Evolutionary conservation across 2,329 filamentous ascomycete species (phyloP), one percentile per base, ranked within the genome.

Genomic region (Penicillium expansum): DNA sequence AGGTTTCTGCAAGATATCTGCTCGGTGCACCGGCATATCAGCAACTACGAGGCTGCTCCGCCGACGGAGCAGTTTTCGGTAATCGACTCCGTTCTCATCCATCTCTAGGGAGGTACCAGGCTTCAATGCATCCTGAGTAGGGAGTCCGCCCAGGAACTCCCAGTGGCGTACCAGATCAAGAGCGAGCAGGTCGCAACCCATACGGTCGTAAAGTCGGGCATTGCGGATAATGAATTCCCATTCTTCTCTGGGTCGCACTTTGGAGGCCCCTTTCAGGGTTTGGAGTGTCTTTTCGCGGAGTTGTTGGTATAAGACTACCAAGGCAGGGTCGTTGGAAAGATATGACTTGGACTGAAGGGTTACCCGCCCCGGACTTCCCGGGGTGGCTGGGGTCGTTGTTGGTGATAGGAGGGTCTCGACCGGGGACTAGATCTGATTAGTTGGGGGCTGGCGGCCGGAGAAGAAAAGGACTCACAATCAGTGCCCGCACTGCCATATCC

Each of bases 121-220:
- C n/a, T 81, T 80, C 37, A 72, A 38, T 22, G 56, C 65, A 39
- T 58, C 53, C 2, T 62, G 50, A 5, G 55, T 54, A 7, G 67
- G 63, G 6, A 62, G 65, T 33, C 52, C 52, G 32, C 64, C 65
- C 35, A 73, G 60, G 52, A 76, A 78, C 77, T 73, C 80, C 89
- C 87, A 79, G 50, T 75, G 72, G 20, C 72, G 69, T 13, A 79
- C 88, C 6, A 97, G 79, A 67, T 95, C 91, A 5, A 97, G 79
- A 1, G 92, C 94, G 0, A 97, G 82, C 9, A 96, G 75, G 73
- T 97, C 93, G 69, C 94, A 96, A 3, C 94, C 93, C 92, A 94
- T 97, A 9, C 91, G 87, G 71, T 89, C 89, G 69, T 92, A 97
- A 18, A 94, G 79, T 52, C 86, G 82, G 16, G 92, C 91, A 52